These are phyloP conservation scores for Geotrichum candidum DNA, from an alignment of 1,139 yeast genomes.

Conservation along the genomic window DNA sequence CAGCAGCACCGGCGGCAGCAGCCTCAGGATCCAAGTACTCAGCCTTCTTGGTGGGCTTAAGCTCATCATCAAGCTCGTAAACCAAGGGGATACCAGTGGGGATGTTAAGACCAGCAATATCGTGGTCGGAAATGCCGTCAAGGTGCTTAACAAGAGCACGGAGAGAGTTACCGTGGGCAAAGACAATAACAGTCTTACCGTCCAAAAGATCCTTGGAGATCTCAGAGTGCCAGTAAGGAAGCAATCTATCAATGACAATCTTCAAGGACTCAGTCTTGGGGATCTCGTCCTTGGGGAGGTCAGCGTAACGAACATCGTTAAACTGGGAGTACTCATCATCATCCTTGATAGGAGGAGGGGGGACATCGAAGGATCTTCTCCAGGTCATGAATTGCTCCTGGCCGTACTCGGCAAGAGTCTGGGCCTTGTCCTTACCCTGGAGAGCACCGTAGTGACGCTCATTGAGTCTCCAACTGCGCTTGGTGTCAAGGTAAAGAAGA, in stretches of 20 bases:
- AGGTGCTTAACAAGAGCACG: slow-evolving; percentile 96
- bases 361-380: slow-evolving; percentile 97
- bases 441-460: slow-evolving; percentile 99
- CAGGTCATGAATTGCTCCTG: slow-evolving; percentile 90
- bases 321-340: slow-evolving; percentile 77
- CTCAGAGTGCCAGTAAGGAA: slow-evolving; percentile 97
- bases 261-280: slow-evolving; percentile 95
- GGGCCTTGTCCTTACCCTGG: slow-evolving; percentile 98
- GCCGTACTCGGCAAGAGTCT: slow-evolving; percentile 82
- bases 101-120: slow-evolving; percentile 89
- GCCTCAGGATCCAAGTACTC: slow-evolving; percentile 99
- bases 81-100: slow-evolving; percentile 99
- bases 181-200: slow-evolving; percentile 86
- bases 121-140: slow-evolving; percentile 87
- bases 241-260: slow-evolving; percentile 91
- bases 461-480: slow-evolving; percentile 95
- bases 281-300: slow-evolving; percentile 74
- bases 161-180: slow-evolving; percentile 98
- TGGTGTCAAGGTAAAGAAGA: slow-evolving; percentile 85
- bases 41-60: slow-evolving; percentile 87
- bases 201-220: slow-evolving; percentile 77
- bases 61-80: slow-evolving; percentile 82
- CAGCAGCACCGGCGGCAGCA: slow-evolving; percentile 99
- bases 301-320: slow-evolving; percentile 77
- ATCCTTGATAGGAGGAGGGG: slow-evolving; percentile 86